phyloP scores from a whole-genome alignment of 148 eudicot species.

The Vaccinium vitisidaea region DNA sequence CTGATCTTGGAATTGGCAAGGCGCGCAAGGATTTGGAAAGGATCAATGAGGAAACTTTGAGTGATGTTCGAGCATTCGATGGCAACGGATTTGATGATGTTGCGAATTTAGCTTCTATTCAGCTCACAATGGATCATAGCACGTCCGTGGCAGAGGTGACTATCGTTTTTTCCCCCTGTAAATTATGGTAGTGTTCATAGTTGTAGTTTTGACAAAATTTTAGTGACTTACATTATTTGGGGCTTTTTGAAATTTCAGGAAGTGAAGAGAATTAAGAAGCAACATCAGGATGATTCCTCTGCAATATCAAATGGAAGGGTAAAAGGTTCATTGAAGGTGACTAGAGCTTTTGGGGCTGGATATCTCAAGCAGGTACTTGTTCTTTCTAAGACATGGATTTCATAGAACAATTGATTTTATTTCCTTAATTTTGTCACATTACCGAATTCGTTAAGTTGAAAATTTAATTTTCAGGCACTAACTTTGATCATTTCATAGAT shows the following conservation, averaged over 20 bases:
- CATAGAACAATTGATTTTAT: neutral
- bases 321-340: constrained; percentile 69
- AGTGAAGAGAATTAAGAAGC: constrained; percentile 45
- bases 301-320: constrained; percentile 52
- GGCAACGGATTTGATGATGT: constrained; percentile 27
- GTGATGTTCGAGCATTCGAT: constrained; percentile 25
- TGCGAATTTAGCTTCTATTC: constrained; percentile 36
- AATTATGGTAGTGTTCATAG: neutral
- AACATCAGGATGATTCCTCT: constrained; percentile 48
- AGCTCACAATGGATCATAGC: constrained; percentile 58
- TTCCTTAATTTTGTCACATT: neutral
- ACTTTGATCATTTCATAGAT: no score
- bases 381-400: neutral
- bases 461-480: no score
- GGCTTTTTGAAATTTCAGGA: constrained; percentile 33
- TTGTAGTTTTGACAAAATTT: neutral
- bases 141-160: constrained; percentile 56
- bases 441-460: no score
- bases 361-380: constrained; percentile 55
- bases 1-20: constrained; percentile 24
- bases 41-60: constrained; percentile 20
- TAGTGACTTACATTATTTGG: neutral
- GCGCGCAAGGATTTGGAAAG: constrained; percentile 19
- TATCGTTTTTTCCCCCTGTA: no score
- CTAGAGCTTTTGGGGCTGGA: constrained; percentile 77